Conservation (phyloP, 495 filamentous ascomycete genomes). For the Hypomontagnella monticulosa region DNA sequence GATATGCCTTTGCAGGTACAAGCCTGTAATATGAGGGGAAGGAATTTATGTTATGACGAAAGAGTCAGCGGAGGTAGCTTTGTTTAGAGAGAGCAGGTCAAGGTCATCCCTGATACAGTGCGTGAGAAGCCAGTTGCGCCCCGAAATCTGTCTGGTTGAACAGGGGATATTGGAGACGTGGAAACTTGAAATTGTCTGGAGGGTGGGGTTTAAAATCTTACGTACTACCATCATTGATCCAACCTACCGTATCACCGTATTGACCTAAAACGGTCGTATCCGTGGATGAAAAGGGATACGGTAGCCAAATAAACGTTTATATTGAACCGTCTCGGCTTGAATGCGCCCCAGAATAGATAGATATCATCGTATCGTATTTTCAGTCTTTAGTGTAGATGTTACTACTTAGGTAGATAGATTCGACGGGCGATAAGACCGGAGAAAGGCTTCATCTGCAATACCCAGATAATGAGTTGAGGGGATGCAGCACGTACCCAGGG, state of each 20-base stretch:
- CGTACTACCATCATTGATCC: too few species aligned
- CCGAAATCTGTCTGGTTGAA: constrained; percentile 2
- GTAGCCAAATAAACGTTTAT: too few species aligned
- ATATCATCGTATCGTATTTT: too few species aligned
- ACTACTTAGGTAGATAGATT: too few species aligned
- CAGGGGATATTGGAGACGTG: not conserved
- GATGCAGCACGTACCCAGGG: not conserved
- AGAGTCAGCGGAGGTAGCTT: constrained; percentile 29
- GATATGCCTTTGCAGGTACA: constrained; percentile 34
- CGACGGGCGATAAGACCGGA: too few species aligned
- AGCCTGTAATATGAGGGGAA: constrained; percentile 38
- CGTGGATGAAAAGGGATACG: too few species aligned
- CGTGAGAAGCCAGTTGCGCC: not conserved
- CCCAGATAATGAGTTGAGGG: not conserved
- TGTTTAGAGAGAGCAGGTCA: constrained; percentile 12
- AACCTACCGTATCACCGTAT: too few species aligned
- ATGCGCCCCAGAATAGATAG: too few species aligned
- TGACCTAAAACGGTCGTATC: too few species aligned
- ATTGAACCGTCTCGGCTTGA: too few species aligned
- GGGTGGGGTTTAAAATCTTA: constrained; percentile 5
- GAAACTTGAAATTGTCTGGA: constrained; percentile 17
- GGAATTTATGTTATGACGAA: constrained; percentile 40
- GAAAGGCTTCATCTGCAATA: not conserved
- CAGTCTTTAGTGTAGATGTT: too few species aligned
- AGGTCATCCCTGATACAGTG: constrained; percentile 38